These are phyloP conservation scores for Fusarium torreyae DNA, from an alignment of 2,329 filamentous ascomycete species.

Conservation along the genomic window DNA sequence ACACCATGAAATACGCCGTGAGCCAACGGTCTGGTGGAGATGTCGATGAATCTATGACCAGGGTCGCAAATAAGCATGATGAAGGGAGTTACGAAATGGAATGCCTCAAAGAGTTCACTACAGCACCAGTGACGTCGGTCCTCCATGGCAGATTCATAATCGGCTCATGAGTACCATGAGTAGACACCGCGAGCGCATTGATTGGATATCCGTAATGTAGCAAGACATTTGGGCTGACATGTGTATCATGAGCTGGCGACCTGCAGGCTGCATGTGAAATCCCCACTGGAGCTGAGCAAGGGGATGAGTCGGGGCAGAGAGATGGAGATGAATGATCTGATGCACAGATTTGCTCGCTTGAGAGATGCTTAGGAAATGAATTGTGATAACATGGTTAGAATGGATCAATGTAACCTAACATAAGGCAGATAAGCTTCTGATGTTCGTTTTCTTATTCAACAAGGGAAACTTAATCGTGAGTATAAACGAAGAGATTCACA, in stretches of 20 bases:
- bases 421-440: constrained; percentile 7
- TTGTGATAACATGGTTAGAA: constrained; percentile 22
- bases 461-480: background rate
- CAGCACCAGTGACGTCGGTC: constrained; percentile 7
- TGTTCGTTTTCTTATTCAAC: background rate
- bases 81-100: constrained; percentile 3
- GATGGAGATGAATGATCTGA: constrained; percentile 25
- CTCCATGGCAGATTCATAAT: background rate
- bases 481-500: background rate
- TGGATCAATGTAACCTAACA: constrained; percentile 19
- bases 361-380: constrained; percentile 21
- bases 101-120: background rate
- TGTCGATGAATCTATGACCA: constrained; percentile 2
- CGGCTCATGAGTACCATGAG: constrained; percentile 16
- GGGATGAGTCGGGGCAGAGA: background rate
- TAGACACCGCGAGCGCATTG: background rate
- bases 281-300: constrained; percentile 5
- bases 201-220: constrained; percentile 1
- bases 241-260: constrained; percentile 19
- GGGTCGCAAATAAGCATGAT: constrained; percentile 36
- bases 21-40: constrained; percentile 21
- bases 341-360: constrained; percentile 16
- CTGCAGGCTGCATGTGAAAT: constrained; percentile 13
- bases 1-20: constrained; percentile 16
- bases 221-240: constrained; percentile 2